phyloP scores from a whole-genome alignment of 148 eudicot species.

The Pouteria glomerata region DNA sequence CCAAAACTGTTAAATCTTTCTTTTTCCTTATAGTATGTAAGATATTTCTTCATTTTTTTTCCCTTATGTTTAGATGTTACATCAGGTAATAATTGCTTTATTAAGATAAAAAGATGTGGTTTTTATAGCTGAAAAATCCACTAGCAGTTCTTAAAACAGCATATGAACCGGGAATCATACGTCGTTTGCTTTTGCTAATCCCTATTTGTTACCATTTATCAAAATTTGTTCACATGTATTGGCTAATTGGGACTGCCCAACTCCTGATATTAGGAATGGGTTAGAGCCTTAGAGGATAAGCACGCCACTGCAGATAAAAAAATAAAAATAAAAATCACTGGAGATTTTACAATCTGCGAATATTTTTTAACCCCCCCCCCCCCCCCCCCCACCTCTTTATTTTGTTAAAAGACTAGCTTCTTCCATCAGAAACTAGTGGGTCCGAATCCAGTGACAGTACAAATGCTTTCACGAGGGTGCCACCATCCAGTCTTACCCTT shows the following conservation, averaged over 20 bases:
- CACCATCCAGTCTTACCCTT: constrained; percentile 12
- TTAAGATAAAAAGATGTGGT: constrained; percentile 7
- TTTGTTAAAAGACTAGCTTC: constrained; percentile 3
- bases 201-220: neutral
- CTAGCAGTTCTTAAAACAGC: neutral
- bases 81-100: constrained; percentile 13
- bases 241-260: constrained; percentile 4
- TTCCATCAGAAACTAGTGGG: constrained; percentile 25
- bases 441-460: constrained; percentile 19
- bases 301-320: neutral
- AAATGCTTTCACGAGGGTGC: constrained; percentile 27
- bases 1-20: constrained; percentile 4
- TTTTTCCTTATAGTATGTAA: neutral
- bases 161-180: neutral
- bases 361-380: too few relatives aligned
- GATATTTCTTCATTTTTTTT: neutral
- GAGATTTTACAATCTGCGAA: neutral
- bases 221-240: neutral
- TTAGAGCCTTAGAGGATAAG: constrained; percentile 14
- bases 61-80: constrained; percentile 6
- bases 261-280: constrained; percentile 10
- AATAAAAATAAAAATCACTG: neutral
- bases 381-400: neutral
- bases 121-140: constrained; percentile 2
- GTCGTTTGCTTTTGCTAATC: neutral